Base-by-base conservation (phyloP, 805 yeast genomes). In the Wickerhamomyces ciferrii region DNA sequence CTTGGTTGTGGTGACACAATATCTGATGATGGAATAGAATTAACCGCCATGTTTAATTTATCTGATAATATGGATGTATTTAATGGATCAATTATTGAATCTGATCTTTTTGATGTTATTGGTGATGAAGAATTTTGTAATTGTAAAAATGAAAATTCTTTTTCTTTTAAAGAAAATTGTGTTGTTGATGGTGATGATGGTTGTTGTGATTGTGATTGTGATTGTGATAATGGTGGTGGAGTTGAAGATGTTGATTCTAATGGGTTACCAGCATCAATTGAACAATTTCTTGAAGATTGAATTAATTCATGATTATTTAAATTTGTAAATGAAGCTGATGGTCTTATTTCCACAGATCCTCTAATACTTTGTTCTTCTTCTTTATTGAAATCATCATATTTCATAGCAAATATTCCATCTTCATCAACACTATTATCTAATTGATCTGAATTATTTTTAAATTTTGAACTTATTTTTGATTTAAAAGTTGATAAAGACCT, bases 401-500 rank as follows among this genome's bases (percentile, higher is more conserved):
- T 55, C 59, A 56, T 55, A 2, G 55, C 49, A 36, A 50, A 53
- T 19, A 54, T 45, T 0, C 43, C 44, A 35, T 48, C 50, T 9
- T 50, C 48, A 2, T 51, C 54, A 8, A 42, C 9, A 18, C 13
- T 7, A 25, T 17, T 8, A 17, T 39, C 7, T 17, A 11, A 17
- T 18, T 18, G 14, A 6, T 40, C 45, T 1, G 20, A 21, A 15
- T 14, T 38, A 19, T 31, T 46, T 24, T 47, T 51, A 48, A 56
- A 55, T 38, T 48, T 56, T 2, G 53, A 49, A 15, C 55, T 47
- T 24, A 58, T 14, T 42, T 51, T 57, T 18, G 54, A 50, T 45
- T 51, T 56, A 36, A 58, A 59, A 42, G 50, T 54, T 1, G 58
- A 50, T 7, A 58, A 42, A 1, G 61, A 58, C 43, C 59, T 51